Evolutionary conservation across 83 land plant genomes (phyloP).

Genomic region (Diphasiastrum complanatum): DNA sequence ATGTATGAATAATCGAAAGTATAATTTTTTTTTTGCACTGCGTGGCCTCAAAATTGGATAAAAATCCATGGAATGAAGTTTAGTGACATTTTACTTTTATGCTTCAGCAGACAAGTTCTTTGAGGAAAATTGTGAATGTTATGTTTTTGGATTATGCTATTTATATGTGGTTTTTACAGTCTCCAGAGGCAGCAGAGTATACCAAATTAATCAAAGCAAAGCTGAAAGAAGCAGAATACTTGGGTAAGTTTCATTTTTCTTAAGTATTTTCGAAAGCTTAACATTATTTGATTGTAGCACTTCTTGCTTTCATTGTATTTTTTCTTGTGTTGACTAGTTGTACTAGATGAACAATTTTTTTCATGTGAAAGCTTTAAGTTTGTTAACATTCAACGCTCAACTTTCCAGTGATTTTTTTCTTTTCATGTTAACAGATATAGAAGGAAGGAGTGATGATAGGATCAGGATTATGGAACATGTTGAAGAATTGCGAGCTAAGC

Average conservation of each 20-base stretch:
- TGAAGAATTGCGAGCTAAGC: constrained; percentile 71
- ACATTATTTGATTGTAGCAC: no score
- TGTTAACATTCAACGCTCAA: neutral
- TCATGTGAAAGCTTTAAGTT: no score
- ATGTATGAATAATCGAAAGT: no score
- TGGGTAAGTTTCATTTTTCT: constrained; percentile 48
- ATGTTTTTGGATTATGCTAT: neutral
- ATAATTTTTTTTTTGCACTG: no score
- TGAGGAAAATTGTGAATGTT: neutral
- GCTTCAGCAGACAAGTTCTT: neutral
- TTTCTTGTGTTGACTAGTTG: no score
- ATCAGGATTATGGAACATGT: constrained; percentile 69
- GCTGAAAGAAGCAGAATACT: constrained; percentile 71
- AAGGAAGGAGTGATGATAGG: constrained; percentile 77
- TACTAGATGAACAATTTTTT: no score
- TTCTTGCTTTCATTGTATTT: no score
- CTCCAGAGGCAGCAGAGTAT: constrained; percentile 71
- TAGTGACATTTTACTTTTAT: no score
- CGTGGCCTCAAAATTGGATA: no score
- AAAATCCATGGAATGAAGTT: no score
- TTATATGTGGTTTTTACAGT: constrained; percentile 37
- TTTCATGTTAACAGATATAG: constrained; percentile 50
- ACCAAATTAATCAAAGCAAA: constrained; percentile 87
- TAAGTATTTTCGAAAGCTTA: no score
- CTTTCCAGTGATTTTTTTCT: neutral